These are phyloP conservation scores for Rosa persica DNA, from an alignment of 306 rosid species.

Conservation along the genomic window DNA sequence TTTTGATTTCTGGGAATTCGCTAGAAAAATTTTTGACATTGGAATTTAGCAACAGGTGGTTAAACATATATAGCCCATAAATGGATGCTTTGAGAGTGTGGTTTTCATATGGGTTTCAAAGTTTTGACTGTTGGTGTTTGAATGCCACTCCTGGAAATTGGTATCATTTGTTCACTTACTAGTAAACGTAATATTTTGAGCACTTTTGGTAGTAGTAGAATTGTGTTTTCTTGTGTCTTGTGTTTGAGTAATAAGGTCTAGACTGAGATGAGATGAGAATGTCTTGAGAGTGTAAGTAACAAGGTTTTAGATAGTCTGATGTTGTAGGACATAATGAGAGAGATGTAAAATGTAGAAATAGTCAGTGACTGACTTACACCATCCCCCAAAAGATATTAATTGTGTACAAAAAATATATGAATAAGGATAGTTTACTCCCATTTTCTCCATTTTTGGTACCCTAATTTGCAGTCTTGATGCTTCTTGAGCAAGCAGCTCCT, in stretches of 20 bases:
- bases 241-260: not conserved
- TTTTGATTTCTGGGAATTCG: not conserved
- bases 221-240: not conserved
- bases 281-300: not conserved
- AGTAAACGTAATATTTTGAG: not conserved
- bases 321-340: not conserved
- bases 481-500: constrained; percentile 57
- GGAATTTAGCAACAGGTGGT: not conserved
- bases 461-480: constrained; percentile 49
- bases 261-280: not conserved
- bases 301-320: not conserved
- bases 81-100: no score
- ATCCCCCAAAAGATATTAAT: not conserved
- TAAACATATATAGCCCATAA: no score
- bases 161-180: no score
- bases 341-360: not conserved
- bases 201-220: no score
- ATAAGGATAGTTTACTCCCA: not conserved
- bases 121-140: no score
- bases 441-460: constrained; percentile 3
- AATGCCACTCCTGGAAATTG: no score
- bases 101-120: not conserved
- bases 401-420: not conserved
- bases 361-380: no score
- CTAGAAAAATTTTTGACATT: not conserved